Percentiles rank a stretch among this genome's conserved stretches.
These are phyloP conservation scores for Eutypa lata DNA, from an alignment of 2,329 filamentous ascomycete genomes.

Conservation along the genomic window DNA sequence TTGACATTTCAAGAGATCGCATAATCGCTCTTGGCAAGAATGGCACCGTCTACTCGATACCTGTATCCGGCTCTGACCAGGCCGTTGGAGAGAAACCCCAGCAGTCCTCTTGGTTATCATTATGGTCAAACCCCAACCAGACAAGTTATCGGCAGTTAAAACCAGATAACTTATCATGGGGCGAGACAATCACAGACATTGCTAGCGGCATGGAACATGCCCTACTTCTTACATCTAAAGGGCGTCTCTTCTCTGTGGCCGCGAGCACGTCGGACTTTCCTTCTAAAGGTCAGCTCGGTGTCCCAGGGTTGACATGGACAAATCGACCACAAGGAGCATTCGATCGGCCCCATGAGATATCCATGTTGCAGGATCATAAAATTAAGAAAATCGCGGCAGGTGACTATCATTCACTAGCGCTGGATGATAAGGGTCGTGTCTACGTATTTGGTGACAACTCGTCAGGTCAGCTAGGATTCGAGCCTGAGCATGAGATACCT, in stretches of 20 bases:
- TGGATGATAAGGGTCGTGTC: slow-evolving; percentile 72
- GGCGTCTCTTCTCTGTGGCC: slow-evolving; percentile 86
- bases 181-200: slow-evolving; percentile 72
- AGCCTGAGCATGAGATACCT: slow-evolving; percentile 59
- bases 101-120: slow-evolving; percentile 69
- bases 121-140: slow-evolving; percentile 54
- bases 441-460: slow-evolving; percentile 92
- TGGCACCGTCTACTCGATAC: slow-evolving; percentile 81
- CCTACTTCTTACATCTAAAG: slow-evolving; percentile 77
- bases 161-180: slow-evolving; percentile 60
- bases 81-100: slow-evolving; percentile 57
- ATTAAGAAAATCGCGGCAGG: slow-evolving; percentile 76
- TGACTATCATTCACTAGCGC: slow-evolving; percentile 79
- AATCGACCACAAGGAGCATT: slow-evolving; percentile 74
- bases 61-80: slow-evolving; percentile 73
- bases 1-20: slow-evolving; percentile 77
- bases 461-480: slow-evolving; percentile 85
- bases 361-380: slow-evolving; percentile 65
- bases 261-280: slow-evolving; percentile 77
- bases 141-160: slow-evolving; percentile 73
- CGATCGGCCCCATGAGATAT: slow-evolving; percentile 79
- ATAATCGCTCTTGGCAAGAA: slow-evolving; percentile 73
- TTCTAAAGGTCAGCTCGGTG: slow-evolving; percentile 78
- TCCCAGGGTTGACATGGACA: slow-evolving; percentile 77
- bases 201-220: slow-evolving; percentile 81